Base-by-base conservation (phyloP, 2,329 filamentous ascomycete genomes). In the Davidsoniella neocaledoniae region DNA sequence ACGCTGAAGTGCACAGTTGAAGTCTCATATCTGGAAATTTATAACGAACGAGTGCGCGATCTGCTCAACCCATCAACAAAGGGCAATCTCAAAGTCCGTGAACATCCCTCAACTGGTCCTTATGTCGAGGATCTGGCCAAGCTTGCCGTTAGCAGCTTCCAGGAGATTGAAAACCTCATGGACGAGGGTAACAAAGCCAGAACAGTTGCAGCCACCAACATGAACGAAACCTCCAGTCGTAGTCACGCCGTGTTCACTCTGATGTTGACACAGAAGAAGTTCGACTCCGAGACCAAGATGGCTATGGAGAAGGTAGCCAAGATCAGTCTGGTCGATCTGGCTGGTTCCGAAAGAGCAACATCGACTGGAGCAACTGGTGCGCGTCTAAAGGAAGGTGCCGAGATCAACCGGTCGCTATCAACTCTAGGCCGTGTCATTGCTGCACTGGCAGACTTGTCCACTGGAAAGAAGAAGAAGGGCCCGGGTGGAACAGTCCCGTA, bases 161-260 rank as follows among this genome's bases (percentile, higher is more conserved):
- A 82, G 49, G 93, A 98, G 62, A 96, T 98, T 57, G 91, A 98
- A 61, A 81, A 95, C 61, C 69, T 98, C 59, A 98, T 98, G 91
- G 91, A 98, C 62, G 90, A 96, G 66, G 91, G 91, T 60, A 98
- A 98, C 71, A 98, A 98, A 67, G 91, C 91, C 33, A 77, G 91
- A 71, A 98, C 91, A 0, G 91, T 98, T 38, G 91, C 91, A 2
- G 91, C 91, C 6, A 98, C 91, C 38, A 98, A 96, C 74, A 98
- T 98, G 91, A 98, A 98, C 71, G 91, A 96, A 66, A 98, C 93
- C 0, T 95, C 87, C 53, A 94, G 87, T 75, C 82, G 91, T 71
- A 96, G 90, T 62, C 91, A 98, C 65, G 91, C 91, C 39, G 93
- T 98, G 47, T 98, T 98, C 63, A 98, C 93, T 17, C 71, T 98